phyloP scores from a whole-genome alignment of 257 asterid species.

The Lycium barbarum region DNA sequence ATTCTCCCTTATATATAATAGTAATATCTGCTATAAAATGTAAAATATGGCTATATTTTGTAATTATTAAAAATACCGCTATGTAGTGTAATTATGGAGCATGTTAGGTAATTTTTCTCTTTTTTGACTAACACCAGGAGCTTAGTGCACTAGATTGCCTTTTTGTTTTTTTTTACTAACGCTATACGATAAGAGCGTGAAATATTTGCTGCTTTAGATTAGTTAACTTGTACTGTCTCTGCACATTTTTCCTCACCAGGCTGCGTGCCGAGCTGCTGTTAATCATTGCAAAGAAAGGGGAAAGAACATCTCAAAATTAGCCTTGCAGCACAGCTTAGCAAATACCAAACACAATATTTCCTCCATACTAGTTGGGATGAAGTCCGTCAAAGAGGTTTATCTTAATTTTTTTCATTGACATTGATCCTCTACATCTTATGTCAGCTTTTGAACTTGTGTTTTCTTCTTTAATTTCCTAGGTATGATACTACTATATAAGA shows the following conservation, averaged over 20 bases:
- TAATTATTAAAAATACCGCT: no score
- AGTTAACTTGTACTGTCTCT: background rate
- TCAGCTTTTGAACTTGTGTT: no score
- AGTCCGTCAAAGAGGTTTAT: conserved; percentile 77
- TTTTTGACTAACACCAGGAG: no score
- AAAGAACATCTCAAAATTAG: conserved; percentile 68
- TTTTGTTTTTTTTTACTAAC: no score
- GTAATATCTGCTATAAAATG: no score
- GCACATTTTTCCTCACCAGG: conserved; percentile 48
- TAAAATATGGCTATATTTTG: no score
- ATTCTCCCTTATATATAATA: no score
- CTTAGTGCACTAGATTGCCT: no score
- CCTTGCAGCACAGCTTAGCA: conserved; percentile 80
- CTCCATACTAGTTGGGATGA: conserved; percentile 87
- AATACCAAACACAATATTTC: conserved; percentile 61
- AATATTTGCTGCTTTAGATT: background rate
- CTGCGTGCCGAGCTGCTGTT: conserved; percentile 82
- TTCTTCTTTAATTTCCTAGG: background rate
- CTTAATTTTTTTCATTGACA: background rate
- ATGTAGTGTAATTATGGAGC: no score
- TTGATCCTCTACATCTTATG: conserved; percentile 21
- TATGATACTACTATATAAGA: no score
- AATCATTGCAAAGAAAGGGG: conserved; percentile 70
- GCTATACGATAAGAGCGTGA: background rate
- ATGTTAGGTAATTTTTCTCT: no score